A percentile compares a stretch with the other conserved stretches of the same genome.
phyloP scores from a whole-genome alignment of 192 early-diverging fungal genomes.

The Pilaira anomala region DNA sequence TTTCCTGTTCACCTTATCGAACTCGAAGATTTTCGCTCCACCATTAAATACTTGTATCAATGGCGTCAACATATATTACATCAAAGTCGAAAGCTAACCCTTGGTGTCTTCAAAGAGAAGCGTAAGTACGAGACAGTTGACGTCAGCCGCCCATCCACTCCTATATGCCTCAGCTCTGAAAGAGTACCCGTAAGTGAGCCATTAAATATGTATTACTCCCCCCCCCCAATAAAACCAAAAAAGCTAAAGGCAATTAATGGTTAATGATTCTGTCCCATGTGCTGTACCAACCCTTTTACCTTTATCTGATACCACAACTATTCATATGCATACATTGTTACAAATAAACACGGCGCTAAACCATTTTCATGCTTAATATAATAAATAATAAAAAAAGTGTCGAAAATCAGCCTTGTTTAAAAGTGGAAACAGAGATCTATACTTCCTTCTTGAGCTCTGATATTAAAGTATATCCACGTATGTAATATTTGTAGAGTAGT shows the following conservation, averaged over 20 bases:
- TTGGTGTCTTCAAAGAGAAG: slow-evolving; percentile 11
- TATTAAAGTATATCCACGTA: too few species aligned
- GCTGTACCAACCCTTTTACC: slow-evolving; percentile 13
- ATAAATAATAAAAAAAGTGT: slow-evolving; percentile 5
- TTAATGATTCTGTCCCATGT: slow-evolving; percentile 5
- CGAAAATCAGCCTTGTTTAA: too few species aligned
- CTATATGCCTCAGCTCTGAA: slow-evolving; percentile 18
- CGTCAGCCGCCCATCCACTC: slow-evolving; percentile 8
- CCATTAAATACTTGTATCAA: slow-evolving; percentile 14
- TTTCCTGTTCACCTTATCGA: slow-evolving; percentile 2
- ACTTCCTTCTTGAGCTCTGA: too few species aligned
- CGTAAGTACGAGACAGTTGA: slow-evolving; percentile 13
- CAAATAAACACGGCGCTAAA: slow-evolving; percentile 10
- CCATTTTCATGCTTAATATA: slow-evolving; percentile 11
- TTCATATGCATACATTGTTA: slow-evolving; percentile 12
- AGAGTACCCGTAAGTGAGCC: slow-evolving; percentile 5
- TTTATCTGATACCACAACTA: slow-evolving; percentile 19
- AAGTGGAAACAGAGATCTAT: too few species aligned
- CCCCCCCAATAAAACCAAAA: slow-evolving; percentile 6
- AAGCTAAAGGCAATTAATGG: slow-evolving; percentile 1
- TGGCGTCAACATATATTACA: slow-evolving; percentile 13
- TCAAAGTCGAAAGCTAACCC: slow-evolving; percentile 1
- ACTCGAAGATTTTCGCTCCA: slow-evolving; percentile 10
- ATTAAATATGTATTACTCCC: slow-evolving; percentile 5
- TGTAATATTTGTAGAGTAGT: too few species aligned